Evolutionary conservation across 148 eudicot species (phyloP).

Genomic region (Silene conica): DNA sequence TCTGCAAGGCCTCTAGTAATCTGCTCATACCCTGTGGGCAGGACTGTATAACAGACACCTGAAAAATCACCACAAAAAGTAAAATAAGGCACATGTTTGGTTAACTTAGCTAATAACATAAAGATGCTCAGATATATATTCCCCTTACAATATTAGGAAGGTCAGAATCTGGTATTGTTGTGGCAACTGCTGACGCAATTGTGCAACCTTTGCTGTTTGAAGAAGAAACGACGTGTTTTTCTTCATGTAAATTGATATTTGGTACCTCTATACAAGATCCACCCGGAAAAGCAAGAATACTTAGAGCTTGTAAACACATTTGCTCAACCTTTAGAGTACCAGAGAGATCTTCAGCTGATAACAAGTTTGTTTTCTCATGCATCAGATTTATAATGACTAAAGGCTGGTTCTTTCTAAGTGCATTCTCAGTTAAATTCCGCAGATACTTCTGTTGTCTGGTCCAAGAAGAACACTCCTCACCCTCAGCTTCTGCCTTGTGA

Average conservation of each 20-base stretch:
- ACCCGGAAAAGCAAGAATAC: slow-evolving; percentile 51
- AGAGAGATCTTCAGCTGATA: slow-evolving; percentile 41
- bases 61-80: slow-evolving; percentile 9
- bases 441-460: slow-evolving; percentile 59
- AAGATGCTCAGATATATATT: not conserved
- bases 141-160: slow-evolving; percentile 63
- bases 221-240: slow-evolving; percentile 36
- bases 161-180: slow-evolving; percentile 48
- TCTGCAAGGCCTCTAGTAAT: slow-evolving; percentile 49
- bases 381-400: slow-evolving; percentile 57
- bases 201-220: slow-evolving; percentile 39
- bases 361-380: slow-evolving; percentile 52
- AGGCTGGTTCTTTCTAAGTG: slow-evolving; percentile 80
- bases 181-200: slow-evolving; percentile 20
- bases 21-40: slow-evolving; percentile 52
- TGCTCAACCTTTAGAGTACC: slow-evolving; percentile 55
- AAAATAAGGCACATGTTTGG: not conserved
- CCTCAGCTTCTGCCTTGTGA: slow-evolving; percentile 35
- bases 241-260: slow-evolving; percentile 34
- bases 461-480: slow-evolving; percentile 49
- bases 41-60: slow-evolving; percentile 68
- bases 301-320: slow-evolving; percentile 64
- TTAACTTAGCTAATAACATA: not conserved
- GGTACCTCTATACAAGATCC: slow-evolving; percentile 43
- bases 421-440: slow-evolving; percentile 62